Evolutionary conservation across 257 asterid genomes (phyloP).

Genomic region (Petunia axillaris): DNA sequence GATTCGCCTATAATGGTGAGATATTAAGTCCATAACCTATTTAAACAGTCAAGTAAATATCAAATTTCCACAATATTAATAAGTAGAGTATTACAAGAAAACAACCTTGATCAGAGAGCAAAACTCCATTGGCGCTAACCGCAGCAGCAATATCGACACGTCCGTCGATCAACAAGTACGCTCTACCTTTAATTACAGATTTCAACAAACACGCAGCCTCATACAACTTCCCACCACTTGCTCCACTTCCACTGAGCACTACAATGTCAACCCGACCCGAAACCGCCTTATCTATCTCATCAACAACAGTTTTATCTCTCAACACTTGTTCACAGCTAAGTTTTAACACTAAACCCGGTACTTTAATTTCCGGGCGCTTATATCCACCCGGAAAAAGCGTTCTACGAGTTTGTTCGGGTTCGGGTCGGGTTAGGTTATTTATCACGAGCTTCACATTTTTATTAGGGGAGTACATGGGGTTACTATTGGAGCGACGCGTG

Average conservation of each 20-base stretch:
- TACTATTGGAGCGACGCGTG: constrained; percentile 26
- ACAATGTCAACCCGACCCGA: constrained; percentile 72
- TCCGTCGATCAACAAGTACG: constrained; percentile 83
- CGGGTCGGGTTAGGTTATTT: constrained; percentile 47
- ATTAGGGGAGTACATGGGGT: constrained; percentile 27
- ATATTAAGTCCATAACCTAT: neutral
- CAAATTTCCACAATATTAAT: neutral
- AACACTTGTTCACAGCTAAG: constrained; percentile 61
- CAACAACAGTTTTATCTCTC: constrained; percentile 48
- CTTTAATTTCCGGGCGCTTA: constrained; percentile 92
- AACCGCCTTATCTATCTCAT: constrained; percentile 65
- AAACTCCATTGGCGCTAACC: constrained; percentile 80
- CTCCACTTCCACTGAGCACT: constrained; percentile 70
- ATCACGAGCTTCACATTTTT: constrained; percentile 26
- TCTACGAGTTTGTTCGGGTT: constrained; percentile 49
- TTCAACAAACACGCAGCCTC: constrained; percentile 88
- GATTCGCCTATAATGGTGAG: neutral
- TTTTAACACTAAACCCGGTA: constrained; percentile 68
- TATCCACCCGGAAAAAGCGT: constrained; percentile 87
- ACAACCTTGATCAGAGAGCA: constrained; percentile 93
- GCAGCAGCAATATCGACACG: constrained; percentile 92
- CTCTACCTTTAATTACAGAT: constrained; percentile 74
- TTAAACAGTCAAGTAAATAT: neutral
- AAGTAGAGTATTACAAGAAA: neutral
- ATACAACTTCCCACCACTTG: constrained; percentile 68